Conservation (phyloP, 2,329 filamentous ascomycete species). For the Nannizziopsis barbatae region DNA sequence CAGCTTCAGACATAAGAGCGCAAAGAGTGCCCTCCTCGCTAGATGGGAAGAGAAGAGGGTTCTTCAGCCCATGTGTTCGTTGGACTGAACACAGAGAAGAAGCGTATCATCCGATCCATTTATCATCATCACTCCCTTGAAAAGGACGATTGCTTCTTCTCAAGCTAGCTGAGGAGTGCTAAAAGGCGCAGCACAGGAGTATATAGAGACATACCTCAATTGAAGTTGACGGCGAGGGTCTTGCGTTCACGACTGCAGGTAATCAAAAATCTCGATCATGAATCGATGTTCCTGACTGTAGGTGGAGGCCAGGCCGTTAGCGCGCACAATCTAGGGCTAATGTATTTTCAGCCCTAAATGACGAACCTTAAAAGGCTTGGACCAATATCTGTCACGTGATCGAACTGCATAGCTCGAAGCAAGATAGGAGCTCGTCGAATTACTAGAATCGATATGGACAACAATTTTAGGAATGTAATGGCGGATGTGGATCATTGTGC, state of each 20-base stretch:
- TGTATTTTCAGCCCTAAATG: slow-evolving; percentile 1
- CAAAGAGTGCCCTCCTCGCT: slow-evolving; percentile 51
- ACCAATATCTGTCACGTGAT: neutral
- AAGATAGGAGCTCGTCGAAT: too few relatives aligned
- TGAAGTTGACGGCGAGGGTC: slow-evolving; percentile 17
- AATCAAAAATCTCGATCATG: neutral
- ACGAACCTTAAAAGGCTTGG: neutral
- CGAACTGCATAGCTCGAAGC: neutral
- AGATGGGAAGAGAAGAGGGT: slow-evolving; percentile 42
- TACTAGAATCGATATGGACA: too few relatives aligned
- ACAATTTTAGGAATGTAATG: too few relatives aligned
- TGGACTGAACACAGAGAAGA: slow-evolving; percentile 23
- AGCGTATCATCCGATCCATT: slow-evolving; percentile 32
- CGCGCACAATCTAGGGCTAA: slow-evolving; percentile 8
- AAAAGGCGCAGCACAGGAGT: slow-evolving; percentile 13
- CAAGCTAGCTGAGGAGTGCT: slow-evolving; percentile 35
- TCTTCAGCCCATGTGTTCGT: slow-evolving; percentile 52
- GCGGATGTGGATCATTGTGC: too few relatives aligned
- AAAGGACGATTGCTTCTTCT: slow-evolving; percentile 32
- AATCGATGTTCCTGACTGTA: neutral
- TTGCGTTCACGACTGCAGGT: neutral
- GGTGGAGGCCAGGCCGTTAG: neutral
- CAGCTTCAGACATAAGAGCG: slow-evolving; percentile 45
- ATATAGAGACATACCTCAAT: slow-evolving; percentile 34
- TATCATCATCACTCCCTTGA: neutral